Base-by-base conservation (phyloP, 1,284 basidiomycete species). In the Ustilago tritici region DNA sequence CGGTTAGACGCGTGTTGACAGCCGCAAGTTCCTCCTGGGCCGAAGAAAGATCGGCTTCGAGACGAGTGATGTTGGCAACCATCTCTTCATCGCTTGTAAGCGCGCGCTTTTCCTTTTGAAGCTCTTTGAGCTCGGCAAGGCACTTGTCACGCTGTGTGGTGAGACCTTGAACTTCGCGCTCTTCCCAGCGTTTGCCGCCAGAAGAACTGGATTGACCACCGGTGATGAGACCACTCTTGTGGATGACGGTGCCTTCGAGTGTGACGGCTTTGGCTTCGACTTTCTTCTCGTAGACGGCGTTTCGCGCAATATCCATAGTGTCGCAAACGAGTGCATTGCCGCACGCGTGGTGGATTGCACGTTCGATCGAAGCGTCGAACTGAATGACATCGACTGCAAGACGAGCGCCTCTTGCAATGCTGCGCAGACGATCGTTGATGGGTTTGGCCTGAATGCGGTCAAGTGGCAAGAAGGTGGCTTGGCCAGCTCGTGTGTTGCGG, bases 181-280 rank as follows among this genome's bases (percentile, higher is more conserved):
- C 95, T 68, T 95, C 94, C 92, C 95, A 98, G 12, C 77, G 70
- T 59, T 72, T 77, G 46, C 64, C 65, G 19, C 60, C 66, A 8
- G 65, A 57, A 5, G 65, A 93, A 93, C 87, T 93, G 92, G 56
- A 90, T 90, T 70, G 79, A 67, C 97, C 97, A 88, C 97, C 97
- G 40, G 97, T 99, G 84, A 99, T 99, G 54, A 97, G 88, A 80
- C 97, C 97, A 78, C 93, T 95, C 89, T 96, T 97, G 87, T 99
- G 97, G 61, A 99, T 98, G 65, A 99, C 89, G 0, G 95, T 98
- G 0, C 97, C 97, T 56, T 99, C 95, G 47, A 99, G 89, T 0
- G 97, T 96, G 11, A 99, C 96, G 68, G 95, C 95, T 89, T 99
- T 99, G 60, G 98, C 93, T 79, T 98, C 95, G 84, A 97, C 93